These are phyloP conservation scores for Phytophthora syringae DNA, from an alignment of 352 stramenopile species.

Conservation along the genomic window DNA sequence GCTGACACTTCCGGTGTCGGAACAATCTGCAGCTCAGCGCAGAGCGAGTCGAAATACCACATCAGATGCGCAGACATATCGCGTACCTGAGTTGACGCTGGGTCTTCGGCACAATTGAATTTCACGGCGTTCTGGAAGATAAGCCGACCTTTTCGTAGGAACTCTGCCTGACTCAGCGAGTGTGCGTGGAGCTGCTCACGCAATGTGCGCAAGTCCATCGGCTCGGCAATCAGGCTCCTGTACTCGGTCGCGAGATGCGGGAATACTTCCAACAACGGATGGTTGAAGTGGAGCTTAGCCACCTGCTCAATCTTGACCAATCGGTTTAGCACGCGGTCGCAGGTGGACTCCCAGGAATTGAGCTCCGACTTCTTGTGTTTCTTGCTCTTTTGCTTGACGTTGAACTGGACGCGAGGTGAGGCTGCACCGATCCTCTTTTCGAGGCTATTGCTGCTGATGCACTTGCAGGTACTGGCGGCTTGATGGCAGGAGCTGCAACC, in stretches of 20 bases:
- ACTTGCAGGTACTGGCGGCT: slow-evolving; percentile 10
- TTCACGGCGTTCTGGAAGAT: slow-evolving; percentile 87
- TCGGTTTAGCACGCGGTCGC: slow-evolving; percentile 74
- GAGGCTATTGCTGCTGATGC: slow-evolving; percentile 27
- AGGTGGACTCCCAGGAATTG: slow-evolving; percentile 70
- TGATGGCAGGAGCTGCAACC: neutral
- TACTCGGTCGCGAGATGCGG: slow-evolving; percentile 77
- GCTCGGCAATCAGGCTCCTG: slow-evolving; percentile 64
- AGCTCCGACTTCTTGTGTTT: slow-evolving; percentile 84
- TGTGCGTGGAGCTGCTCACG: slow-evolving; percentile 69
- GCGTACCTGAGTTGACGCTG: slow-evolving; percentile 75
- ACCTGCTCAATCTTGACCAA: slow-evolving; percentile 84
- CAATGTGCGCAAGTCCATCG: slow-evolving; percentile 84
- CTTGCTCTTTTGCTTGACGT: slow-evolving; percentile 63
- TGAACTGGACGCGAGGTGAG: slow-evolving; percentile 30
- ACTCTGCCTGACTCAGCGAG: slow-evolving; percentile 53
- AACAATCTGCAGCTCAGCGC: slow-evolving; percentile 62
- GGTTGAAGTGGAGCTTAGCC: slow-evolving; percentile 80
- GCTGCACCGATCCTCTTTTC: slow-evolving; percentile 45
- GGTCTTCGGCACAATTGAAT: slow-evolving; percentile 82
- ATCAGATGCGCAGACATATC: slow-evolving; percentile 80
- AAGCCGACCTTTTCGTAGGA: slow-evolving; percentile 72
- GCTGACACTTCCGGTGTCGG: slow-evolving; percentile 22
- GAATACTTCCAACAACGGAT: slow-evolving; percentile 77
- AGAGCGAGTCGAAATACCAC: slow-evolving; percentile 90